A percentile compares a stretch with the other conserved stretches of the same genome.
Conservation (phyloP, 345 rosid species). For the Garcia nutans region DNA sequence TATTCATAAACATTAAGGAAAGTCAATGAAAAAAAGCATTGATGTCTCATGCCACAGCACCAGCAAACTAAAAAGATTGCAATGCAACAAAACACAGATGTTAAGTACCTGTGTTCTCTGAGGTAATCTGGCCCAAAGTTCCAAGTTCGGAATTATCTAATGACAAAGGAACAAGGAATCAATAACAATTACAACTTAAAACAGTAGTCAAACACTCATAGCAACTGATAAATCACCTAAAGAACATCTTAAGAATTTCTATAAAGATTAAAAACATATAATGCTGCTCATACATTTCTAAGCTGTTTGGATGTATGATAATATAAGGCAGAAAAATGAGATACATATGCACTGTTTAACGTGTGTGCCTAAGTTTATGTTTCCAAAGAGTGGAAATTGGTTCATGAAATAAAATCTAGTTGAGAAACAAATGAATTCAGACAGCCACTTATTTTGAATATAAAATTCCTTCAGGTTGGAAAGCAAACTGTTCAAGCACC, state of each 20-base stretch:
- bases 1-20: neutral
- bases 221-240: neutral
- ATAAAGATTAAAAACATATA: neutral
- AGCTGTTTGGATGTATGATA: neutral
- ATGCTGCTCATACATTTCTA: neutral
- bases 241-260: neutral
- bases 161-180: conserved; percentile 13
- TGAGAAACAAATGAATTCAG: neutral
- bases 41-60: neutral
- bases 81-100: neutral
- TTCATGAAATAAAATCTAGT: neutral
- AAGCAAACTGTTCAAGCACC: neutral
- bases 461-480: neutral
- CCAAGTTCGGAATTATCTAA: conserved; percentile 81
- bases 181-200: neutral
- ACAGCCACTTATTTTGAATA: neutral
- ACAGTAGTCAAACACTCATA: neutral
- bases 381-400: neutral
- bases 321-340: neutral
- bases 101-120: conserved; percentile 66
- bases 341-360: neutral
- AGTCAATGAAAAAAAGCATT: neutral
- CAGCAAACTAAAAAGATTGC: neutral
- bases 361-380: neutral
- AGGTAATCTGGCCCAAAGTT: conserved; percentile 74